Percentiles rank a stretch among this genome's conserved stretches.
Evolutionary conservation across 208 protist species (phyloP).

Genomic region (Leishmania guyanensis): DNA sequence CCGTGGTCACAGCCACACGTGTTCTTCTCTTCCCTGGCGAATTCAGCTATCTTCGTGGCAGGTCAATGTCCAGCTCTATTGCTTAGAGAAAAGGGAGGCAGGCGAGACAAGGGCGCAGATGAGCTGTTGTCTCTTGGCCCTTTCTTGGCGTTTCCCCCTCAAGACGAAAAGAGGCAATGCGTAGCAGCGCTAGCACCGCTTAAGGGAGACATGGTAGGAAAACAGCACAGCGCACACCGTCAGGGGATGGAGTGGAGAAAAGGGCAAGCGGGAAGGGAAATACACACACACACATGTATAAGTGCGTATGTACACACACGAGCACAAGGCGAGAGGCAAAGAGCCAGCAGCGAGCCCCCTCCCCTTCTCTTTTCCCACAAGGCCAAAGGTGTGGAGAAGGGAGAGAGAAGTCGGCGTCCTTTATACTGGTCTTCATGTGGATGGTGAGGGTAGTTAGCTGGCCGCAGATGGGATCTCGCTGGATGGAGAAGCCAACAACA

Average conservation of each 20-base stretch:
- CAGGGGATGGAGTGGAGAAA: background rate
- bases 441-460: conserved; percentile 43
- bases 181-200: too few relatives aligned
- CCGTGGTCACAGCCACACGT: background rate
- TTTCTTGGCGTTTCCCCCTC: too few relatives aligned
- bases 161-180: background rate
- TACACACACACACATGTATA: background rate
- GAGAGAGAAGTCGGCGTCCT: conserved; percentile 34
- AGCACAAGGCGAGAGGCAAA: background rate
- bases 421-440: conserved; percentile 42
- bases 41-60: background rate
- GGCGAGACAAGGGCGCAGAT: background rate
- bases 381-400: background rate
- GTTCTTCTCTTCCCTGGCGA: background rate
- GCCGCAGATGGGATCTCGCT: conserved; percentile 18
- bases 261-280: background rate
- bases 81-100: background rate
- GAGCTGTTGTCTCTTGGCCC: background rate
- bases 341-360: background rate
- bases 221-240: background rate
- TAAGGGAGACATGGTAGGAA: background rate
- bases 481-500: conserved; percentile 1
- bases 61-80: background rate
- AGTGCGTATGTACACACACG: background rate
- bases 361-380: background rate